Evolutionary conservation across 345 rosid genomes (phyloP), one percentile per base, ranked within the genome.

Genomic region (Acer campestre): DNA sequence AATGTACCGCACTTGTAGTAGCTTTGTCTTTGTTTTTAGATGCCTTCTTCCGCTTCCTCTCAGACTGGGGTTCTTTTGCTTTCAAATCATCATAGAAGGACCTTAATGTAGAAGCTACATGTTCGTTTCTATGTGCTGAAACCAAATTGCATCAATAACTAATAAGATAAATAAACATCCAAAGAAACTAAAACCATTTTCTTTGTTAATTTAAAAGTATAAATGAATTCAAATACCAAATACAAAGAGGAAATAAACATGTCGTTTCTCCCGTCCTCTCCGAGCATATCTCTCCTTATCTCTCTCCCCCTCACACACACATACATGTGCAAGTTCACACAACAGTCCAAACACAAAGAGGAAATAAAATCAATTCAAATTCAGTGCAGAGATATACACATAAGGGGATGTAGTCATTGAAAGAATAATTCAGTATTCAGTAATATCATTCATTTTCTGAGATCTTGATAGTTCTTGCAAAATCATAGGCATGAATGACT

Each of bases 61-160:
- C 93, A 49, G 92, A 86, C 31, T 79, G 90, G 64, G 92, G 94
- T 75, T 88, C 98, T 78, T 90, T 92, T 59, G 85, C 92, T 83
- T 88, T 94, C 77, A 94, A 79, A 38, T 83, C 94, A 51, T 86
- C 82, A 81, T 86, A 78, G 71, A 90, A 79, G 77, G 90, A 88
- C 89, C 97, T 88, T 77, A 95, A 77, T 2, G 85, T 80, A 9
- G 84, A 53, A 51, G 94, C 80, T 68, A 92, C 80, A 70, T 84
- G 88, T 77, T 92, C 93, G 65, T 96, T 96, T 81, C 97, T 89
- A 72, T 89, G 99, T n/a, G 97, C 98, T 95, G 91, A 74, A 86
- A 78, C 61, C 75, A 68, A 55, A 77, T 51, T 20, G 53, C 31
- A 27, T 13, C 59, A 29, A 40, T 69, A 35, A 53, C 59, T 38